Conservation (phyloP, 148 eudicot species). For the Vaccinium macrocarpon region DNA sequence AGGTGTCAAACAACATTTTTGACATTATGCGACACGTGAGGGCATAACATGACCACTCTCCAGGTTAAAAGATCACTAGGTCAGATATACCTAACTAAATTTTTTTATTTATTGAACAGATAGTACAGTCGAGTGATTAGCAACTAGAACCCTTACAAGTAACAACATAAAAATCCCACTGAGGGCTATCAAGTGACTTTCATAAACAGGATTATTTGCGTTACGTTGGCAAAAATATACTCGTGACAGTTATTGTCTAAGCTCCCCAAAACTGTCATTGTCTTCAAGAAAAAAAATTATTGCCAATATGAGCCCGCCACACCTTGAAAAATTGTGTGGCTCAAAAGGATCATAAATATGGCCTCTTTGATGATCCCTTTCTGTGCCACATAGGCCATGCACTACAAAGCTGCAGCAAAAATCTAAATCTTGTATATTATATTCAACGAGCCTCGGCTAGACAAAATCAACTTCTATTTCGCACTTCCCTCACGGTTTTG, state of each 20-base stretch:
- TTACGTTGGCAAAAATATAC: neutral
- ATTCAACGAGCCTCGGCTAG: neutral
- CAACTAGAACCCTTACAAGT: neutral
- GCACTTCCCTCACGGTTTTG: neutral
- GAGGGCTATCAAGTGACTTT: neutral
- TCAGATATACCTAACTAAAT: neutral
- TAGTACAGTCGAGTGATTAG: neutral
- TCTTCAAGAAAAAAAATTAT: neutral
- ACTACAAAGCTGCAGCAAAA: neutral
- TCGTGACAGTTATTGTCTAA: neutral
- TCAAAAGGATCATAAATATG: neutral
- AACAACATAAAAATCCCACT: neutral
- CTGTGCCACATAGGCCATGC: neutral
- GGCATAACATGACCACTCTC: neutral
- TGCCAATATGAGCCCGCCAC: neutral
- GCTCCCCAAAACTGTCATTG: neutral
- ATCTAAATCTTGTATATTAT: neutral
- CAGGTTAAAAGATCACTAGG: neutral
- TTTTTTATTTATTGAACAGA: neutral
- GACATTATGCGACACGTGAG: neutral
- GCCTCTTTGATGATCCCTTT: neutral
- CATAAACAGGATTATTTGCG: neutral
- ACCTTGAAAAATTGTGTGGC: neutral
- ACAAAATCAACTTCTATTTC: neutral
- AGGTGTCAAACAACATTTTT: neutral